Conservation (phyloP, 805 yeast genomes). For the Ogataea nonfermentans region DNA sequence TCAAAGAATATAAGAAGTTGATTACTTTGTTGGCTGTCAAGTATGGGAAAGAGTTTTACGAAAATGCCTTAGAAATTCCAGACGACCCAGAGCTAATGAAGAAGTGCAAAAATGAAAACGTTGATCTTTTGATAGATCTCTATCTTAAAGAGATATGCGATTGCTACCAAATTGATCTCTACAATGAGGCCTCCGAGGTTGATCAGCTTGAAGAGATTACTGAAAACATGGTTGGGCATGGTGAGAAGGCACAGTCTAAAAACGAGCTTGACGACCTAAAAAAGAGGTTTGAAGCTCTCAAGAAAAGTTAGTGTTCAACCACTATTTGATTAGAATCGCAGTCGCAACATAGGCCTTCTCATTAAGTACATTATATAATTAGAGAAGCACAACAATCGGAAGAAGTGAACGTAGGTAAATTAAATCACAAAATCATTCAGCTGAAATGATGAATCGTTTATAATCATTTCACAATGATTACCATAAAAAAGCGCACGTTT, state of each 20-base stretch:
- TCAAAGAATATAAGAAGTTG: conserved; percentile 27
- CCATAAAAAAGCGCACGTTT: conserved; percentile 33
- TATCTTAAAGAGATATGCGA: conserved; percentile 32
- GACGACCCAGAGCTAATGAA: conserved; percentile 21
- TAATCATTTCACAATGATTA: conserved; percentile 33
- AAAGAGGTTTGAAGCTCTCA: conserved; percentile 40
- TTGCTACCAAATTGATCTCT: conserved; percentile 29
- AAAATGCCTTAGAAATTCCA: conserved; percentile 16
- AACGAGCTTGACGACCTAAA: conserved; percentile 33
- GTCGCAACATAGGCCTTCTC: conserved; percentile 3
- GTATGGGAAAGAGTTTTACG: conserved; percentile 26
- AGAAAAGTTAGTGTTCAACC: conserved; percentile 38
- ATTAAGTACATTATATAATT: conserved; percentile 1
- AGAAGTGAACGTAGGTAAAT: background rate
- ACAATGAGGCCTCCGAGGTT: conserved; percentile 13
- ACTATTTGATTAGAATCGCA: background rate
- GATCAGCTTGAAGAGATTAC: too few species aligned
- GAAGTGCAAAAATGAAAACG: conserved; percentile 30
- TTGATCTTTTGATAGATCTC: conserved; percentile 25
- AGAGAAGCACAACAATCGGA: background rate
- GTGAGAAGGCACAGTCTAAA: conserved; percentile 1
- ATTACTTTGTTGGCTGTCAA: conserved; percentile 22
- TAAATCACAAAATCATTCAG: conserved; percentile 26
- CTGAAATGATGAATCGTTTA: conserved; percentile 21
- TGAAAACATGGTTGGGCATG: background rate